Evolutionary conservation across 1,284 basidiomycete genomes (phyloP).

Genomic region (Ceratobasidium sp.): DNA sequence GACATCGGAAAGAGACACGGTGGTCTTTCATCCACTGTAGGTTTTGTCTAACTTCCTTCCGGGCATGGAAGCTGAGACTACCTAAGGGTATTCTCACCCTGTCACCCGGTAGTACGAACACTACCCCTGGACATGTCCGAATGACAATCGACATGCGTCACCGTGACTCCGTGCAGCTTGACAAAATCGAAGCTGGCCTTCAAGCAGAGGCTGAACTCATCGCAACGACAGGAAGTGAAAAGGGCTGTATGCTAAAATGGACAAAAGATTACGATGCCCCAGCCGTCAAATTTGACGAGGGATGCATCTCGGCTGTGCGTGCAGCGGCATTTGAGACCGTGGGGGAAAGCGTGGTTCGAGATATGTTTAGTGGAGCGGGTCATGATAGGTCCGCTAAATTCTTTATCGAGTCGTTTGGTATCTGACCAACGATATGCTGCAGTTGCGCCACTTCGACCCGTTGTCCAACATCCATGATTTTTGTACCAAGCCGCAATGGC

Average conservation of each 20-base stretch:
- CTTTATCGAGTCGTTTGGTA: not conserved
- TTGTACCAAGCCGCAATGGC: conserved; percentile 43
- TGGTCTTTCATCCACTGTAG: too few relatives aligned
- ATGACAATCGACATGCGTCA: too few relatives aligned
- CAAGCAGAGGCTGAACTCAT: conserved; percentile 41
- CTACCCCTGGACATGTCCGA: too few relatives aligned
- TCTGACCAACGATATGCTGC: not conserved
- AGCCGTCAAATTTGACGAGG: conserved; percentile 45
- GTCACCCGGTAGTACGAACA: too few relatives aligned
- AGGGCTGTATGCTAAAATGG: conserved; percentile 42
- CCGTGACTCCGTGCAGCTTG: conserved; percentile 39
- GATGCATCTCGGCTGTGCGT: conserved; percentile 43
- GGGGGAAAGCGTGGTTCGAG: conserved; percentile 16
- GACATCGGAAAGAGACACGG: conserved; percentile 4
- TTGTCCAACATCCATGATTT: conserved; percentile 50
- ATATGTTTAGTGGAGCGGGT: conserved; percentile 48
- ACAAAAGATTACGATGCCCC: conserved; percentile 45
- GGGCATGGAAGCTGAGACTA: too few relatives aligned
- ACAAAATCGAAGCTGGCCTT: conserved; percentile 42
- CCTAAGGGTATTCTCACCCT: too few relatives aligned
- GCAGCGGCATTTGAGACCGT: conserved; percentile 44
- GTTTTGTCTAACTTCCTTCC: too few relatives aligned
- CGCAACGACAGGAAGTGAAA: conserved; percentile 31
- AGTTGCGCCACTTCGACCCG: conserved; percentile 46
- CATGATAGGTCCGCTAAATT: conserved; percentile 47